Evolutionary conservation across 306 rosid genomes (phyloP), one percentile per base, ranked within the genome.

Genomic region (Prunus mongolica): DNA sequence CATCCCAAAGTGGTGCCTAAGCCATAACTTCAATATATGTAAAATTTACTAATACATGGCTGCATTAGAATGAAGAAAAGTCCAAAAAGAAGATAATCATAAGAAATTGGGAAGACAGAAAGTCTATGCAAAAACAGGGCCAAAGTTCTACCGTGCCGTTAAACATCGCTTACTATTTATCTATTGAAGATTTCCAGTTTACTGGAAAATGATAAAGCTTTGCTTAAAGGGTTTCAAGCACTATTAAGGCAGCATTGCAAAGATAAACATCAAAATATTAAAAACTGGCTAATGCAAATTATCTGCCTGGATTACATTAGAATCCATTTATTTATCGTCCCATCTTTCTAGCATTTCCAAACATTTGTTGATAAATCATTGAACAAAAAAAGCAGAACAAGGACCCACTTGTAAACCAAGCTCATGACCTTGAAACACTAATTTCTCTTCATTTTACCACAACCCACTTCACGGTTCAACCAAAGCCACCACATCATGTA

Each of bases 1-100:
- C 54, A 81, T 55, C 78, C 74, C 47, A 66, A 69, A 67, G 28
- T 15, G 47, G 47, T 24, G 54, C 66, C 15, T 8, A 55, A 73
- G 69, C 58, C 64, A 72, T 67, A 60, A 50, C 19, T 71, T 54
- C 64, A 58, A 49, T 6, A 38, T 12, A 24, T 14, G 5, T 11
- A 54, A 54, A 34, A 55, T 15, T 32, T 12, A n/a, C 10, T 16
- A 24, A 49, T 58, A n/a, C 15, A 63, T 6, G 25, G 20, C 64
- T 38, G 18, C 51, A 63, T 41, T 5, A 47, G 55, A 60, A 61
- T 25, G 47, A 60, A 25, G 62, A 44, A 1, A 58, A 4, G 38
- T n/a, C 62, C 74, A 12, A 3, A 70, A 49, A 9, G 18, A 13
- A 6, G 30, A 74, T 22, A 60, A 56, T 4, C 57, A 68, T 1